Percentiles rank a stretch among this genome's conserved stretches.
Conservation (phyloP, 1,284 basidiomycete species). For the Rhodofomes roseus region DNA sequence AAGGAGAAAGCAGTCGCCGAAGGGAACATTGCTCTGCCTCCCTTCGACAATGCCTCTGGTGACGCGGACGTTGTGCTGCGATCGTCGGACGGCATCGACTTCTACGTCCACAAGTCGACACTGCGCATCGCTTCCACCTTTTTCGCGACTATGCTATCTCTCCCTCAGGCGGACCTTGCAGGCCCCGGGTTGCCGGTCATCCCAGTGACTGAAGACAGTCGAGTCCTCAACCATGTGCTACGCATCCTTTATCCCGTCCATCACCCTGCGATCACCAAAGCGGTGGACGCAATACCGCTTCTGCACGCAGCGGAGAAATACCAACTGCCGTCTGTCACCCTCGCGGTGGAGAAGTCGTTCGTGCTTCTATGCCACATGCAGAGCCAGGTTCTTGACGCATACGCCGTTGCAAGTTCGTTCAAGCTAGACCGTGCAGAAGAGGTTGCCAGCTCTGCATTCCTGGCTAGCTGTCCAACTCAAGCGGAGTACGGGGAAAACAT, state of each 20-base stretch:
- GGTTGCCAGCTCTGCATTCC: too few relatives aligned
- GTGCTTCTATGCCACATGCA: not conserved
- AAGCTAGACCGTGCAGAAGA: too few relatives aligned
- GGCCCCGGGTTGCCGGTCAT: not conserved
- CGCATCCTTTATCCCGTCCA: conserved; percentile 18
- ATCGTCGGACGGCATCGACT: not conserved
- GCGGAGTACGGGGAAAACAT: too few relatives aligned
- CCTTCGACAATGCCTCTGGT: not conserved
- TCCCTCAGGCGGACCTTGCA: not conserved
- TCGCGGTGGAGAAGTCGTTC: not conserved
- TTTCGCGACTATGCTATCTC: not conserved
- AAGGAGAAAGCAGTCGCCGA: not conserved
- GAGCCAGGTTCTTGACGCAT: too few relatives aligned
- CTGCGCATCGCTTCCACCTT: not conserved
- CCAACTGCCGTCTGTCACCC: not conserved
- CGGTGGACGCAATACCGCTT: not conserved
- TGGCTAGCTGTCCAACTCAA: too few relatives aligned
- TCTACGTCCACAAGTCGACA: not conserved
- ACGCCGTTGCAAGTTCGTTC: too few relatives aligned
- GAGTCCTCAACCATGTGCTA: conserved; percentile 12
- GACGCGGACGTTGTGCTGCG: not conserved
- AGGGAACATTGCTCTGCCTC: not conserved
- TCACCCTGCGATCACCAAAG: conserved; percentile 4
- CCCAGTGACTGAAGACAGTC: conserved; percentile 9
- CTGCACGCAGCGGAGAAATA: conserved; percentile 3